These are phyloP conservation scores for Trifolium subterraneum DNA, from an alignment of 306 rosid species.

Conservation along the genomic window DNA sequence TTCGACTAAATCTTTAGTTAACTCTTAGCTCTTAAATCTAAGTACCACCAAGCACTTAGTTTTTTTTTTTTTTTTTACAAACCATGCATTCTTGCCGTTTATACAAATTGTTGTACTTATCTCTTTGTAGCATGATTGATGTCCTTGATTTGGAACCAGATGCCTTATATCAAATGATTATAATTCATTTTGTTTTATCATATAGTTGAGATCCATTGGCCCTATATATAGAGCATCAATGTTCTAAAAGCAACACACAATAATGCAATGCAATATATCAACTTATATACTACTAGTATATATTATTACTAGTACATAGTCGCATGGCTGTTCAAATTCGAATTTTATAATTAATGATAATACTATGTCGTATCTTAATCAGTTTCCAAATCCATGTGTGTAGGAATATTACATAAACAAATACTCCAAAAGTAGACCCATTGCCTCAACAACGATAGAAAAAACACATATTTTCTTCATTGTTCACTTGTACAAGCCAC, in stretches of 20 bases:
- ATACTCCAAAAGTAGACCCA: conserved; percentile 36
- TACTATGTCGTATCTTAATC: conserved; percentile 19
- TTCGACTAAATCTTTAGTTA: no score
- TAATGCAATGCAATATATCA: not conserved
- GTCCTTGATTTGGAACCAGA: conserved; percentile 33
- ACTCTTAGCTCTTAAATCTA: no score
- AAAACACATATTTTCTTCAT: conserved; percentile 34
- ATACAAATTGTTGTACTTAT: conserved; percentile 31
- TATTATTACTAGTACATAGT: not conserved
- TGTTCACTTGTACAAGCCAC: conserved; percentile 39
- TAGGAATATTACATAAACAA: conserved; percentile 33
- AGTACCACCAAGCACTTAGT: no score
- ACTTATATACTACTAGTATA: not conserved
- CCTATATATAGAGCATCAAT: conserved; percentile 14
- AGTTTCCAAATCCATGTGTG: conserved; percentile 39
- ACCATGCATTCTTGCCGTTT: not conserved
- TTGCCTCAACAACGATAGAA: not conserved
- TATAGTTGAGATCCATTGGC: no score
- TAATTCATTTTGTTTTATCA: conserved; percentile 1
- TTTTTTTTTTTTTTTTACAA: no score
- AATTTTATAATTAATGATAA: conserved; percentile 17
- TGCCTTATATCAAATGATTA: conserved; percentile 1
- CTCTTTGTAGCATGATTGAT: conserved; percentile 7
- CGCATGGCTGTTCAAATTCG: conserved; percentile 7
- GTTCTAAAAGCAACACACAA: conserved; percentile 9